Evolutionary conservation across 768 basidiomycete genomes (phyloP).

Genomic region (Tulasnella sp.): DNA sequence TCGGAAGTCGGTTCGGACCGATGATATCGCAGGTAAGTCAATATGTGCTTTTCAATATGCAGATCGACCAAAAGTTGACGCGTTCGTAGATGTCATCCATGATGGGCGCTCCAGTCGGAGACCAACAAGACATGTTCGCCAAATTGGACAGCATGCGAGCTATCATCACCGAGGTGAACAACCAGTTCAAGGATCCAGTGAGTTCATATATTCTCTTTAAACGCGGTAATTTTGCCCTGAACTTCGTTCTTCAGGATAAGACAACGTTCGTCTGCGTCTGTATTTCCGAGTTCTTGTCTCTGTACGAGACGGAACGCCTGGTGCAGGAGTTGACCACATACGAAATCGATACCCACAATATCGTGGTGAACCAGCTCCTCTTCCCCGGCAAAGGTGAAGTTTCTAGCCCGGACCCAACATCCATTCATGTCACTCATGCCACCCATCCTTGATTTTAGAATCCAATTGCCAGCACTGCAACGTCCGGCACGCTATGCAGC

Average conservation of each 20-base stretch:
- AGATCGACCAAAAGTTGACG: background rate
- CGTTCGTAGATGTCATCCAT: slow-evolving; percentile 74
- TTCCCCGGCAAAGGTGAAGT: slow-evolving; percentile 82
- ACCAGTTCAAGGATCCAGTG: slow-evolving; percentile 98
- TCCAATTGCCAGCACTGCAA: slow-evolving; percentile 94
- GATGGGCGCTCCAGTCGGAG: slow-evolving; percentile 86
- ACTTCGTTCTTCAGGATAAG: slow-evolving; percentile 61
- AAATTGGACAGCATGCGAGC: slow-evolving; percentile 96
- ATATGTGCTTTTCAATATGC: slow-evolving; percentile 27
- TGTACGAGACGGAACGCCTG: slow-evolving; percentile 97
- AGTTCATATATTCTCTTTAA: slow-evolving; percentile 29
- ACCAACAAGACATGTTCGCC: slow-evolving; percentile 98
- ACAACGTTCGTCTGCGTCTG: slow-evolving; percentile 98
- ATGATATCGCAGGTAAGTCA: slow-evolving; percentile 74
- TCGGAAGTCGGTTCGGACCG: slow-evolving; percentile 93
- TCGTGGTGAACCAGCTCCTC: slow-evolving; percentile 94
- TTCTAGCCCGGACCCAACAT: background rate
- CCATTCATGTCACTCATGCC: background rate
- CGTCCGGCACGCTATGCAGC: slow-evolving; percentile 95
- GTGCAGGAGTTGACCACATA: slow-evolving; percentile 92
- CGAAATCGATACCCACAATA: slow-evolving; percentile 97
- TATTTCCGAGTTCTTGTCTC: slow-evolving; percentile 95
- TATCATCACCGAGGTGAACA: slow-evolving; percentile 97
- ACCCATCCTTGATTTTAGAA: slow-evolving; percentile 38
- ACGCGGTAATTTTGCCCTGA: background rate